Evolutionary conservation across 352 stramenopile species (phyloP).

Genomic region (Phytophthora melonis): DNA sequence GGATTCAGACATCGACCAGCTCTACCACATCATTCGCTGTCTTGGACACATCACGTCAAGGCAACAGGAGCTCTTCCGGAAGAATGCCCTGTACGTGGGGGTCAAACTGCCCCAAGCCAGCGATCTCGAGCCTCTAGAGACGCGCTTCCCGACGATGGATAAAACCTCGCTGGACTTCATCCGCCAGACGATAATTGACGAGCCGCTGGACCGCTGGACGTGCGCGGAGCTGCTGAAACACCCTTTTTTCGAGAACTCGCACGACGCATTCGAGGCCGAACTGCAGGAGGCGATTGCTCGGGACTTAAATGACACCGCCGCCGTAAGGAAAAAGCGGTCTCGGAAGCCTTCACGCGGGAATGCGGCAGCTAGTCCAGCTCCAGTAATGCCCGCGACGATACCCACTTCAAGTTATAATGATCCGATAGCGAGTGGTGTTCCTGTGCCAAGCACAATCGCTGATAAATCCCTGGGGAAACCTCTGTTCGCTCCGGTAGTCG

Average conservation of each 20-base stretch:
- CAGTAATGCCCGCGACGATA: constrained; percentile 17
- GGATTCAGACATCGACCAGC: constrained; percentile 96
- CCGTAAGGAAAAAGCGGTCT: constrained; percentile 67
- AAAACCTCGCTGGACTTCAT: constrained; percentile 75
- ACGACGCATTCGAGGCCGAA: constrained; percentile 69
- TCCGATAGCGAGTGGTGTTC: constrained; percentile 2
- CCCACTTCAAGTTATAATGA: constrained; percentile 30
- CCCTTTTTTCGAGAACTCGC: constrained; percentile 70
- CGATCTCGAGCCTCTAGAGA: constrained; percentile 67
- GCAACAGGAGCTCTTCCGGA: constrained; percentile 85
- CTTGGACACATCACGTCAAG: constrained; percentile 74
- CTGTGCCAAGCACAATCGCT: not conserved
- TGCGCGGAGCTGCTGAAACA: constrained; percentile 80
- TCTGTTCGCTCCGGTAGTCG: constrained; percentile 40
- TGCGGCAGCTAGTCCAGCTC: constrained; percentile 7
- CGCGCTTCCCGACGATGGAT: constrained; percentile 75
- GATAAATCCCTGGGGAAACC: constrained; percentile 37
- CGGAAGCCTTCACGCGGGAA: constrained; percentile 48
- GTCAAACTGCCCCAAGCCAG: constrained; percentile 75
- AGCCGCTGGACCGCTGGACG: constrained; percentile 84
- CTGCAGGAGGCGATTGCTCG: constrained; percentile 75
- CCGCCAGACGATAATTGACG: constrained; percentile 76
- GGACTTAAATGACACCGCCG: constrained; percentile 70
- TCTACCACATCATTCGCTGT: constrained; percentile 89
- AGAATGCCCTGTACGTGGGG: constrained; percentile 84